Evolutionary conservation across 2,329 filamentous ascomycete genomes (phyloP).

Genomic region (Ceratocystis albifundus): DNA sequence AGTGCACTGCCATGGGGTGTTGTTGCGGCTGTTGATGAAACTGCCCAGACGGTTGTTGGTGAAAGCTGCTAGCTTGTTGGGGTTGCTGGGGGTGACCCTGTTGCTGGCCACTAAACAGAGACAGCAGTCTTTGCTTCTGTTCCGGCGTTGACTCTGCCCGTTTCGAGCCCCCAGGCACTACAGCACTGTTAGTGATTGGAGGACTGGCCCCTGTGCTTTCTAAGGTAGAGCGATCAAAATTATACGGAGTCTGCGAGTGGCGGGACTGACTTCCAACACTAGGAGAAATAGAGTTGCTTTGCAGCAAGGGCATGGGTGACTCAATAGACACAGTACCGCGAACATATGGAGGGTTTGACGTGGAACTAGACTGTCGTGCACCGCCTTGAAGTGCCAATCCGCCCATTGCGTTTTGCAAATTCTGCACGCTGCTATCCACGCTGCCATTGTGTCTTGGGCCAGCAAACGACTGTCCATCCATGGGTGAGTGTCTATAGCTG

Average conservation of each 20-base stretch:
- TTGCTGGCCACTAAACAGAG: slow-evolving; percentile 44
- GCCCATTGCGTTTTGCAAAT: slow-evolving; percentile 18
- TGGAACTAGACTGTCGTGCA: slow-evolving; percentile 17
- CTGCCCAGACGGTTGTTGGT: slow-evolving; percentile 1
- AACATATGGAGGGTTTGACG: slow-evolving; percentile 19
- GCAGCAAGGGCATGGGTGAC: slow-evolving; percentile 15
- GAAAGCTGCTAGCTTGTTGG: background rate
- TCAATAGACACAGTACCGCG: slow-evolving; percentile 21
- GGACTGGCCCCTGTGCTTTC: slow-evolving; percentile 25
- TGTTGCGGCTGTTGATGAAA: slow-evolving; percentile 13
- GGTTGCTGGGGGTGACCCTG: slow-evolving; percentile 4
- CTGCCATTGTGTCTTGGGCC: slow-evolving; percentile 12
- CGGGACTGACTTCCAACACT: slow-evolving; percentile 22
- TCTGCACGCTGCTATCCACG: slow-evolving; percentile 7
- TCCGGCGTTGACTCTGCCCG: slow-evolving; percentile 32
- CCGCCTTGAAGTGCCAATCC: slow-evolving; percentile 22
- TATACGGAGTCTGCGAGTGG: slow-evolving; percentile 23
- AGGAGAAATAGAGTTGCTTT: slow-evolving; percentile 20
- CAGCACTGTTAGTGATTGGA: slow-evolving; percentile 28
- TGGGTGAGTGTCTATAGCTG: slow-evolving; percentile 22
- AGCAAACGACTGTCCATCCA: slow-evolving; percentile 18
- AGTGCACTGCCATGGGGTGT: slow-evolving; percentile 5
- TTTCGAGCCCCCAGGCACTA: slow-evolving; percentile 27
- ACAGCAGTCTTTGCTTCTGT: slow-evolving; percentile 42
- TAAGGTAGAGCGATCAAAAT: slow-evolving; percentile 19